A percentile compares a stretch with the other conserved stretches of the same genome.
phyloP scores from a whole-genome alignment of 768 basidiomycete species.

The Phylloporus sp. region DNA sequence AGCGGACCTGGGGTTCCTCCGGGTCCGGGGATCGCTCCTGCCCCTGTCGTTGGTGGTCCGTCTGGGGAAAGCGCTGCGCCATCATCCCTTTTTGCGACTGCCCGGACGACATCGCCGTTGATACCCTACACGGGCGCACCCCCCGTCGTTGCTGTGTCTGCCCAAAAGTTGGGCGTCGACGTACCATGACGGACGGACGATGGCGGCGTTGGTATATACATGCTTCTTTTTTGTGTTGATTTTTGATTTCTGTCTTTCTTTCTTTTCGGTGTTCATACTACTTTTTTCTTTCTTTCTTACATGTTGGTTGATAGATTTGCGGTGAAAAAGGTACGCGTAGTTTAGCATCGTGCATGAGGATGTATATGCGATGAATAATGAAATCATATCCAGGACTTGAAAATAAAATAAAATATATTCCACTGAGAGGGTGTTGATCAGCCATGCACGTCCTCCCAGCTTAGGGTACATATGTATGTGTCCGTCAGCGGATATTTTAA shows the following conservation, averaged over 20 bases:
- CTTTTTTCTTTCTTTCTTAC: background rate
- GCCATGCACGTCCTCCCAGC: background rate
- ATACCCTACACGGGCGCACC: slow-evolving; percentile 16
- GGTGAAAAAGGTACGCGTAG: slow-evolving; percentile 3
- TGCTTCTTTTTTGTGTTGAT: background rate
- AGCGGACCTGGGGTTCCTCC: slow-evolving; percentile 28
- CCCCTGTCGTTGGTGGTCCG: slow-evolving; percentile 7
- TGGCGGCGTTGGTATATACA: background rate
- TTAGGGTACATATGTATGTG: slow-evolving; percentile 5
- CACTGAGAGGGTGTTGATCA: slow-evolving; percentile 3
- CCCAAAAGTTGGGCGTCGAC: slow-evolving; percentile 21
- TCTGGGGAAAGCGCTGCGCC: slow-evolving; percentile 8
- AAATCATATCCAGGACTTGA: background rate
- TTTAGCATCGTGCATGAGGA: background rate
- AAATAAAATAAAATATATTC: slow-evolving; percentile 7
- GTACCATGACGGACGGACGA: slow-evolving; percentile 2
- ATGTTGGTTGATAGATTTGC: slow-evolving; percentile 5
- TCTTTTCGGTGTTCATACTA: background rate
- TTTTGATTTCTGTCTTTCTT: background rate
- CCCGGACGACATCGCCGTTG: slow-evolving; percentile 23
- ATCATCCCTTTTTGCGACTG: slow-evolving; percentile 9
- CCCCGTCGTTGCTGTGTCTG: background rate
- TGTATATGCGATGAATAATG: slow-evolving; percentile 7
- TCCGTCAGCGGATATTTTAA: too few relatives aligned
- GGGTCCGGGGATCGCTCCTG: slow-evolving; percentile 26